A percentile compares a stretch with the other conserved stretches of the same genome.
Evolutionary conservation across 805 yeast genomes (phyloP).

Genomic region (Candida xiaguanensis): DNA sequence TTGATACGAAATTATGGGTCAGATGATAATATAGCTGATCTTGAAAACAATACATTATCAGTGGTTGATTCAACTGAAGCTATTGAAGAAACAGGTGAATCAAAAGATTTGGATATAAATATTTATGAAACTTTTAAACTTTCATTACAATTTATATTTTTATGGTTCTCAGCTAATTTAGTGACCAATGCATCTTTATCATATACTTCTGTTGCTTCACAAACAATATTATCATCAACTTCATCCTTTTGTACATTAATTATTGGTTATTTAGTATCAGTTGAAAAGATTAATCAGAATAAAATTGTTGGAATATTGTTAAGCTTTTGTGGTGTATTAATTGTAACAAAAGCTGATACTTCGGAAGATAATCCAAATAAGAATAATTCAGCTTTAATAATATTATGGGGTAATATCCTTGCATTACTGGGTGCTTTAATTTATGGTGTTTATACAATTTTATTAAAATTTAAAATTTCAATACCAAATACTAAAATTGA

Average conservation of each 20-base stretch:
- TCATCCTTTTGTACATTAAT: constrained; percentile 89
- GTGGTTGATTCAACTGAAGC: constrained; percentile 6
- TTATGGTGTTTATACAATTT: constrained; percentile 86
- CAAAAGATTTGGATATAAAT: constrained; percentile 24
- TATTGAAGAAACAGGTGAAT: constrained; percentile 6
- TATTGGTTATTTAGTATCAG: constrained; percentile 67
- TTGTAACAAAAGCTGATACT: constrained; percentile 70
- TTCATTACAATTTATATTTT: constrained; percentile 75
- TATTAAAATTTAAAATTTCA: constrained; percentile 65
- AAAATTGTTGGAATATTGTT: constrained; percentile 70
- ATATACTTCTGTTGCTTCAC: constrained; percentile 90
- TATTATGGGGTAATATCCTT: constrained; percentile 66
- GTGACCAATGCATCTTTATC: constrained; percentile 83
- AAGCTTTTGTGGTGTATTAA: constrained; percentile 72
- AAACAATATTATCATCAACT: constrained; percentile 88
- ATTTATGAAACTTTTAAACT: constrained; percentile 65
- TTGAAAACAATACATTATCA: constrained; percentile 8
- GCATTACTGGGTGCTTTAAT: constrained; percentile 85
- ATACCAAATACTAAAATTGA: constrained; percentile 51
- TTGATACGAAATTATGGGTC: constrained; percentile 21
- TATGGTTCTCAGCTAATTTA: constrained; percentile 90
- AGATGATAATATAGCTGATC: constrained; percentile 14
- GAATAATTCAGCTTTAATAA: constrained; percentile 19
- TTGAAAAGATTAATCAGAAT: constrained; percentile 62
- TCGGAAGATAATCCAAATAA: constrained; percentile 15